Evolutionary conservation across 257 asterid species (phyloP).

Genomic region (Cruciata laevipes): DNA sequence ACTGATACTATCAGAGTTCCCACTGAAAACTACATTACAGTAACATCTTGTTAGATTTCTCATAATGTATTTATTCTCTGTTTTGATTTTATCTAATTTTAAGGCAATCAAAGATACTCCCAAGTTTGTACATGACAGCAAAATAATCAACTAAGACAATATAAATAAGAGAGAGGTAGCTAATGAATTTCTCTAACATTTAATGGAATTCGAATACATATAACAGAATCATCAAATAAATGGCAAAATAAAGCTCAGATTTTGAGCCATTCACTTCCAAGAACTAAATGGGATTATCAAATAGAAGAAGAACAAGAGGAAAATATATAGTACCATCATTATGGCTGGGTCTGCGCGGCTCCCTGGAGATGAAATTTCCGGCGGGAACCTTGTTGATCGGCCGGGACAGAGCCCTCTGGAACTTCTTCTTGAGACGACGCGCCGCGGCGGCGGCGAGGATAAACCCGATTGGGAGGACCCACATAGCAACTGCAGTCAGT

Average conservation of each 20-base stretch:
- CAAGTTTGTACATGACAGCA: too few species aligned
- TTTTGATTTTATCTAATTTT: too few species aligned
- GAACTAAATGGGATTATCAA: not conserved
- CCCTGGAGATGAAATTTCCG: not conserved
- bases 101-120: too few species aligned
- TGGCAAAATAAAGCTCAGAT: too few species aligned
- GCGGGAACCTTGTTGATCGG: constrained; percentile 6
- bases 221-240: not conserved
- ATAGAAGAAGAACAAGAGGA: not conserved
- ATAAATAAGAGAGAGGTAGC: not conserved
- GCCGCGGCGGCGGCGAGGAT: constrained; percentile 1
- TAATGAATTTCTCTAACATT: not conserved
- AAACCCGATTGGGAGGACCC: not conserved
- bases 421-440: not conserved
- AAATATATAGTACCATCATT: constrained; percentile 2
- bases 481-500: not conserved
- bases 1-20: not conserved
- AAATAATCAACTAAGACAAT: not conserved
- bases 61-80: too few species aligned
- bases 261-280: not conserved
- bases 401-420: not conserved
- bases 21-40: not conserved
- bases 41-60: too few species aligned
- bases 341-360: not conserved
- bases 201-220: not conserved